Evolutionary conservation across 352 stramenopile genomes (phyloP), one percentile per base, ranked within the genome.

Genomic region (Globisporangium irregulare): DNA sequence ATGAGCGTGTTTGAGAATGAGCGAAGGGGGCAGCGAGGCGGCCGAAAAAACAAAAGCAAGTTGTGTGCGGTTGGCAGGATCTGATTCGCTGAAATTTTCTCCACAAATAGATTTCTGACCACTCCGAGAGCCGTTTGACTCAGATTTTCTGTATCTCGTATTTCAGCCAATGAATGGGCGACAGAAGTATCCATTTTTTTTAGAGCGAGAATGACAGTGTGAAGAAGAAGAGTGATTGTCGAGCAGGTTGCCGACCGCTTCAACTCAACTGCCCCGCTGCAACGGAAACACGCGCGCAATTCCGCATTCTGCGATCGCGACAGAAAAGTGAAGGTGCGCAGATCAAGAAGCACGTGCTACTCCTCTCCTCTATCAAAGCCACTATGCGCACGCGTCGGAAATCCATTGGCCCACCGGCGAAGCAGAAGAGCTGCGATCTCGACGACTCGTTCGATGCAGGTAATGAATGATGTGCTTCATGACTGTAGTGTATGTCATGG

Each of bases 11-110:
- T 71, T 53, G 68, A 67, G 50, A 34, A 57, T 64, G 59, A 43
- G 24, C 27, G 15, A 55, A 41, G n/a, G 43, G 41, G 24, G 18
- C 18, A 56, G 10, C 24, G n/a, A 29, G 7, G 14, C 25, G 41
- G 41, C 7, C 41, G 41, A 61, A 46, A 48, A 36, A 36, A 36
- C 27, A 24, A 61, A 41, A 61, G 29, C 18, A 22, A 36, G 24
- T 12, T 20, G 43, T 51, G 43, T 55, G 48, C 48, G 22, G 58
- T 59, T 78, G 68, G 61, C 74, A 74, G 25, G 8, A 57, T 57
- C 20, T n/a, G 65, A 73, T 83, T 83, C 51, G 79, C 68, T 73
- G 65, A 85, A 82, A 84, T 72, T 74, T 69, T 29, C 15, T 15
- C 62, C 20, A 43, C 56, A 68, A 56, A 62, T 62, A 68, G 71